Percentiles rank a stretch among this genome's conserved stretches.
These are phyloP conservation scores for Amanita pseudoporphyria DNA, from an alignment of 768 basidiomycete genomes.

Conservation along the genomic window DNA sequence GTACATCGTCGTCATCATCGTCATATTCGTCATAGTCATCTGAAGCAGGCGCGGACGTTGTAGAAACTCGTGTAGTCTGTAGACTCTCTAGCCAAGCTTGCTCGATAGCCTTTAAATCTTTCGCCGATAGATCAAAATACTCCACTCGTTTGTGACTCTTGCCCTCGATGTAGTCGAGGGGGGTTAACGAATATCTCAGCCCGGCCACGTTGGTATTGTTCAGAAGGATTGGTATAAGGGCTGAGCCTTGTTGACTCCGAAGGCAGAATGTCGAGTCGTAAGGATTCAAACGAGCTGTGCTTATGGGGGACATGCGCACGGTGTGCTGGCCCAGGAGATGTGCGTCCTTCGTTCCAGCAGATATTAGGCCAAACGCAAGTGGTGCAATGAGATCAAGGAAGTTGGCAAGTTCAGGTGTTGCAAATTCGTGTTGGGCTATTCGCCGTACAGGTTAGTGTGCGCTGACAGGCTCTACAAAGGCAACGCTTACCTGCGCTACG, in stretches of 20 bases:
- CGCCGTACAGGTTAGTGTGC: background rate
- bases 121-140: slow-evolving; percentile 43
- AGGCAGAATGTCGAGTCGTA: slow-evolving; percentile 67
- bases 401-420: slow-evolving; percentile 35
- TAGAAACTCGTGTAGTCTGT: slow-evolving; percentile 32
- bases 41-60: slow-evolving; percentile 19
- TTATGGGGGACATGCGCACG: slow-evolving; percentile 86
- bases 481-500: slow-evolving; percentile 17
- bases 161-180: slow-evolving; percentile 40
- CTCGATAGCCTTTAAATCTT: slow-evolving; percentile 63
- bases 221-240: slow-evolving; percentile 75
- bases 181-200: slow-evolving; percentile 65
- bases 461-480: background rate
- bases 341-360: slow-evolving; percentile 34
- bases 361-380: slow-evolving; percentile 41
- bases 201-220: slow-evolving; percentile 79
- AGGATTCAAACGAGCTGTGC: slow-evolving; percentile 86
- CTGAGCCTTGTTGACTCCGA: slow-evolving; percentile 35
- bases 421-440: slow-evolving; percentile 25
- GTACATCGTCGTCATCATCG: slow-evolving; percentile 47
- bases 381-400: slow-evolving; percentile 40
- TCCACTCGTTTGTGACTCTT: slow-evolving; percentile 37
- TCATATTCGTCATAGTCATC: slow-evolving; percentile 65
- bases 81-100: slow-evolving; percentile 43
- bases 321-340: slow-evolving; percentile 84